Conservation (phyloP, 164 flowering plant genomes). For the Sextonia rubra region DNA sequence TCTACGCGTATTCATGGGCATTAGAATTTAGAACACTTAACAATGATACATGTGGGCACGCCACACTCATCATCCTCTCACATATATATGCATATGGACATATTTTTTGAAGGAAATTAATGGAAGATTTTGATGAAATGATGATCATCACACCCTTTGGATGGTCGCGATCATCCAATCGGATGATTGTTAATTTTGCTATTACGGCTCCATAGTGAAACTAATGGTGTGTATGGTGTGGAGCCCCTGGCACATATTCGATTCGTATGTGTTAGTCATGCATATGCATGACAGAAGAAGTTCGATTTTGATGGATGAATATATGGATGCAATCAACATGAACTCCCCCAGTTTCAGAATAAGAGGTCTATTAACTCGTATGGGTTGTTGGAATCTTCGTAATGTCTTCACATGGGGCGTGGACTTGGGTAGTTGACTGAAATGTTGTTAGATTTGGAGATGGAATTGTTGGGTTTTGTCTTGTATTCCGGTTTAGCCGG, state of each 20-base stretch:
- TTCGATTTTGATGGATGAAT: neutral
- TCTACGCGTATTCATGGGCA: neutral
- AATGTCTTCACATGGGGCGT: slow-evolving; percentile 30
- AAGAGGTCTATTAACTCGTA: neutral
- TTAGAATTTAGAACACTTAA: neutral
- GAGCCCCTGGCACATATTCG: no score
- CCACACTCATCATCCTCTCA: neutral
- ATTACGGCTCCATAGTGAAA: no score
- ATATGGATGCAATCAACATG: neutral
- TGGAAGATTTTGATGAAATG: neutral
- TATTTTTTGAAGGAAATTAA: no score
- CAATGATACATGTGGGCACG: neutral
- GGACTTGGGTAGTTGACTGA: slow-evolving; percentile 21
- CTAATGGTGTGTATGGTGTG: no score
- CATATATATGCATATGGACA: neutral
- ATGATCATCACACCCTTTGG: no score
- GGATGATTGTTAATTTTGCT: no score
- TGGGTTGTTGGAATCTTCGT: slow-evolving; percentile 41
- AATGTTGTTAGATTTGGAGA: slow-evolving; percentile 2
- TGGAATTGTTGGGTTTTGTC: no score
- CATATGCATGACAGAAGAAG: no score
- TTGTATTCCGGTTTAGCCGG: no score
- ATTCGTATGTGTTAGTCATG: neutral
- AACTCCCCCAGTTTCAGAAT: neutral
- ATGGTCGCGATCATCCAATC: no score